phyloP scores from a whole-genome alignment of 2,329 filamentous ascomycete genomes.

The Fusarium torulosum region DNA sequence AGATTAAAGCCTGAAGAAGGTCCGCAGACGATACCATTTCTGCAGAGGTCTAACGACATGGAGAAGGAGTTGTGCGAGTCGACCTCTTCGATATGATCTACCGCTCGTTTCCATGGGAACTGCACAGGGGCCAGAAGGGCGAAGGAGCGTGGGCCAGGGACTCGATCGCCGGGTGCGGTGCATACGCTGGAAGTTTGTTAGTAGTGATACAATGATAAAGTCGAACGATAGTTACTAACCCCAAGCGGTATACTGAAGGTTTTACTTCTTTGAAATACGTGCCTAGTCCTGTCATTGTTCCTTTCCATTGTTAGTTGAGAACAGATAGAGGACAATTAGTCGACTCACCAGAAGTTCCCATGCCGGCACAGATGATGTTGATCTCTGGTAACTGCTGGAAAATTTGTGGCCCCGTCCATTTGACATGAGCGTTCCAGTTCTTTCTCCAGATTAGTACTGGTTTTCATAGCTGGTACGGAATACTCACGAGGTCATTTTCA shows the following conservation, averaged over 20 bases:
- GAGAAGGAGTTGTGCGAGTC: conserved; percentile 66
- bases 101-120: conserved; percentile 69
- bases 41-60: conserved; percentile 65
- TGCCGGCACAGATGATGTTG: conserved; percentile 66
- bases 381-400: conserved; percentile 67
- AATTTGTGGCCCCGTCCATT: conserved; percentile 72
- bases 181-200: conserved; percentile 62
- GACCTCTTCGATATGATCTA: conserved; percentile 69
- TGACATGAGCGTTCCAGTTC: conserved; percentile 67
- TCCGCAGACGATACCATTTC: conserved; percentile 69
- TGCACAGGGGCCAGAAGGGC: conserved; percentile 62
- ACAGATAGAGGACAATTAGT: conserved; percentile 40
- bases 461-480: rapidly evolving
- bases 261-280: conserved; percentile 64
- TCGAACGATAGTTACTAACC: conserved; percentile 24
- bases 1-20: conserved; percentile 72
- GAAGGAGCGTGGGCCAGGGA: conserved; percentile 69
- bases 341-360: conserved; percentile 66
- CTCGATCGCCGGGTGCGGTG: conserved; percentile 67
- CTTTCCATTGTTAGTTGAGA: conserved; percentile 23
- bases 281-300: conserved; percentile 63
- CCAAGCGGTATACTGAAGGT: conserved; percentile 59
- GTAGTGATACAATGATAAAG: rapidly evolving
- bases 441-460: conserved; percentile 29
- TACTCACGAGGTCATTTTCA: conserved; percentile 59